Evolutionary conservation across 2,329 filamentous ascomycete species (phyloP), one percentile per base, ranked within the genome.

Genomic region (Trichophyton simii): DNA sequence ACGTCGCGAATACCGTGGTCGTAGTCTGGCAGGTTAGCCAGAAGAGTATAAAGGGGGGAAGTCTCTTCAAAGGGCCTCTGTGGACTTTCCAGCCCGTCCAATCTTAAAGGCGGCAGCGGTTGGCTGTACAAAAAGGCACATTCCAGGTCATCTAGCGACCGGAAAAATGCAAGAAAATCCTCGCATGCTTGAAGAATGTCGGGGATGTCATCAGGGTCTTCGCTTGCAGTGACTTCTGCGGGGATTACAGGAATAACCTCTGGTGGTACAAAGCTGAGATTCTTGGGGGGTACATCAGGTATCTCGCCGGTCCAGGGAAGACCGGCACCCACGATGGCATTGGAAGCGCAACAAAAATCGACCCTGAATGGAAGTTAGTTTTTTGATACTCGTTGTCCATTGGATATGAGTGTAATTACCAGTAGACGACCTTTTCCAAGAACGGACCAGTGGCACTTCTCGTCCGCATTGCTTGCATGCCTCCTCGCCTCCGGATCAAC

Each of bases 1-100:
- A 72, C 65, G 60, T 70, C 70, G 13, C 68, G 67, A 50, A 72
- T 71, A 3, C 70, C 70, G 44, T 68, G 70, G 48, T 72, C 69
- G 41, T 72, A 70, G 31, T 71, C 69, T 1, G 69, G 69, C 22
- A 71, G 65, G 42, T 67, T 67, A 2, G 70, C 70, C 7, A 72
- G 63, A 5, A 69, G 67, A 13, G 66, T 63, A 63, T 70, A 68
- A 25, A 72, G 57, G n/a, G 63, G 66, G 6, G 69, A 68, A 6
- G 65, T 66, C 2, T 65, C 58, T 46, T 61, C 50, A 58, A 72
- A 70, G 25, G 64, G 63, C 36, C 60, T 57, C 5, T 31, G 36
- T n/a, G 31, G 58, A 15, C 18, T 38, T 18, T 18, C 36, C 11
- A 42, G 7, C 8, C 41, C 31, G 18, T 36, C 52, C 31, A 25